These are phyloP conservation scores for Atkinsonella texensis DNA, from an alignment of 2,329 filamentous ascomycete genomes.

Conservation along the genomic window DNA sequence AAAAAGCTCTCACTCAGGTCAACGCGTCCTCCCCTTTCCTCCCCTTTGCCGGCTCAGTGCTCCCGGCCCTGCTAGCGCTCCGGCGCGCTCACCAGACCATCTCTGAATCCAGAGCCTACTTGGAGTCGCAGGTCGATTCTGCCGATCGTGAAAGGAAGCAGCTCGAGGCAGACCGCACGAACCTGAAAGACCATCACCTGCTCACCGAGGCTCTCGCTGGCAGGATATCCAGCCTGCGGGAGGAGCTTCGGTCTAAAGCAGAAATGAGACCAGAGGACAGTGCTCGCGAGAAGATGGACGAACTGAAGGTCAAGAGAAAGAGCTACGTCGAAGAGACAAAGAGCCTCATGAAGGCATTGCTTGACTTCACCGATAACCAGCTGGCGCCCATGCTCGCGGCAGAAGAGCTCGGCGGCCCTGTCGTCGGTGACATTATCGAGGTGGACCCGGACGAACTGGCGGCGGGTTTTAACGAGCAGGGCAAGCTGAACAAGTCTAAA, in stretches of 20 bases:
- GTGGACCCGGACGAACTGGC: constrained; percentile 46
- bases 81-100: constrained; percentile 54
- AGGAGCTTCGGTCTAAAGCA: constrained; percentile 43
- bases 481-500: constrained; percentile 40
- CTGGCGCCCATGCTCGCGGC: constrained; percentile 68
- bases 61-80: constrained; percentile 61
- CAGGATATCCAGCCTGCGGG: constrained; percentile 47
- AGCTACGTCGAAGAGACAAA: constrained; percentile 49
- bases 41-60: constrained; percentile 51
- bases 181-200: constrained; percentile 41
- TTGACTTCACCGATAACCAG: constrained; percentile 57
- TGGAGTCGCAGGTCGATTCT: constrained; percentile 31
- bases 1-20: constrained; percentile 53
- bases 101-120: constrained; percentile 48
- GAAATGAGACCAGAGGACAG: constrained; percentile 49
- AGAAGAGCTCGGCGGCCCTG: constrained; percentile 72
- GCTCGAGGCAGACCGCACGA: constrained; percentile 38
- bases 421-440: constrained; percentile 63
- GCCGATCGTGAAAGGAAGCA: constrained; percentile 31
- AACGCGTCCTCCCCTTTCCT: constrained; percentile 51
- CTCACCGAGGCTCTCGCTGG: constrained; percentile 40
- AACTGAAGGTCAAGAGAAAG: constrained; percentile 46
- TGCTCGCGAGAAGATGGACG: constrained; percentile 48
- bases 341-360: constrained; percentile 50
- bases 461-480: constrained; percentile 48